Evolutionary conservation across 2,329 filamentous ascomycete genomes (phyloP).

Genomic region (Cryphonectria radicalis): DNA sequence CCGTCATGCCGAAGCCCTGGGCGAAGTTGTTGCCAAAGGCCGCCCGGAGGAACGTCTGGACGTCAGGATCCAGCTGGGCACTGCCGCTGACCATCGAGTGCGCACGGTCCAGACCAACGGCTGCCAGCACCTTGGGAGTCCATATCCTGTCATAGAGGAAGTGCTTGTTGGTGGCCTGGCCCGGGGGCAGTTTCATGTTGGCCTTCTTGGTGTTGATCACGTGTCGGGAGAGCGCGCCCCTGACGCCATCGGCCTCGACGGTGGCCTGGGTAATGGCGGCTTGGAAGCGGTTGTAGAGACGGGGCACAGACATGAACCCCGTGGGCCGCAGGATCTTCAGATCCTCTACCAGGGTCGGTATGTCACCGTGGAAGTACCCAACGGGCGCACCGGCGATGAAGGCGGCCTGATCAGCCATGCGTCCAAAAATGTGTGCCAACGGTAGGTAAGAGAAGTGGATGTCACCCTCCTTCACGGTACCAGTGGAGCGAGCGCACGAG

Average conservation of each 20-base stretch:
- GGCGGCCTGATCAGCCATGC: constrained; percentile 77
- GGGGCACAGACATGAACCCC: constrained; percentile 84
- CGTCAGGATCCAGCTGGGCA: constrained; percentile 84
- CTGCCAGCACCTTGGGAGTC: constrained; percentile 84
- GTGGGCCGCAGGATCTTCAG: constrained; percentile 85
- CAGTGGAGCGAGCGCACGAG: constrained; percentile 61
- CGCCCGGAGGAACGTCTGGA: constrained; percentile 87
- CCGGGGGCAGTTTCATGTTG: constrained; percentile 71
- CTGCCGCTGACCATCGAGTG: constrained; percentile 83
- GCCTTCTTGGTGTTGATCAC: constrained; percentile 81
- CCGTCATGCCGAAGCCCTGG: constrained; percentile 93
- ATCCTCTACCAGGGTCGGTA: constrained; percentile 85
- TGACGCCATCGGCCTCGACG: constrained; percentile 76
- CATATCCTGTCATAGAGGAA: constrained; percentile 84
- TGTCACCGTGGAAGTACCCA: constrained; percentile 94
- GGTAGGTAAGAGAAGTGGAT: constrained; percentile 85
- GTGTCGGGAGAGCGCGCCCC: constrained; percentile 78
- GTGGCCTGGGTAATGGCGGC: constrained; percentile 80
- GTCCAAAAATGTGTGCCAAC: constrained; percentile 90
- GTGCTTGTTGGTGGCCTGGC: constrained; percentile 79
- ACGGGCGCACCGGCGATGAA: constrained; percentile 75
- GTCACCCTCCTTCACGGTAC: constrained; percentile 57
- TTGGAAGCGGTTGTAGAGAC: constrained; percentile 89
- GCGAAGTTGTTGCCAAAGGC: constrained; percentile 78
- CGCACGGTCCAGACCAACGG: constrained; percentile 76